Base-by-base conservation (phyloP, 805 yeast species). In the Wickerhamiella vanderwaltii region DNA sequence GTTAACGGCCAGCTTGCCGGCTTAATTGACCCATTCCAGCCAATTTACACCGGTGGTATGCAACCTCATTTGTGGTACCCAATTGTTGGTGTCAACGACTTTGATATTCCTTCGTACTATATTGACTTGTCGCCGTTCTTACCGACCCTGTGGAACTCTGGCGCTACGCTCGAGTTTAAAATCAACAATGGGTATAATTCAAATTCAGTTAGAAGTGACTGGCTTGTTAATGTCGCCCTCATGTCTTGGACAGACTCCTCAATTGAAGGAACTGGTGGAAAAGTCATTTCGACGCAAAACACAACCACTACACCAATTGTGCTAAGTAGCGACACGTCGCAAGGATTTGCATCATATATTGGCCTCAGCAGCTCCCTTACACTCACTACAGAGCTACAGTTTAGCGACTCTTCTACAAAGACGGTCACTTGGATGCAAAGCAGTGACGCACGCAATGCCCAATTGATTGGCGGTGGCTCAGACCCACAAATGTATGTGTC, bases 61-160 rank as follows among this genome's bases (percentile, higher is more conserved):
- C 72, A 86, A 1, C 94, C 95, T 1, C 67, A 78, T 3, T 61
- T 84, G 35, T 85, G 95, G 95, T 67, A 71, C 38, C 84, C 93
- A 3, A 73, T 81, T 46, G 94, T 84, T 5, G 77, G 83, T 2
- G 67, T 71, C 15, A 70, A 75, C 45, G 78, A 94, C 0, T 82
- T 76, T 60, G 93, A 85, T 56, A 63, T 84, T 23, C 75, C 74
- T 13, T 69, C 79, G n/a, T 65, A 79, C 48, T 77, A 75, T 43
- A 56, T 85, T 35, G 94, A 85, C 48, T 52, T 85, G 35, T 72
- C 88, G 9, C 74, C 81, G 0, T 66, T 76, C 47, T 60, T 84
- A 45, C 91, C 94, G 2, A 56, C 62, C n/a, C 56, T 84, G 23
- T 80, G 87, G 86, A 46, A 59, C n/a, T 60, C 64, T 12, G 53